These are phyloP conservation scores for Porphyrellus cyaneotinctus DNA, from an alignment of 768 basidiomycete genomes.

Conservation along the genomic window DNA sequence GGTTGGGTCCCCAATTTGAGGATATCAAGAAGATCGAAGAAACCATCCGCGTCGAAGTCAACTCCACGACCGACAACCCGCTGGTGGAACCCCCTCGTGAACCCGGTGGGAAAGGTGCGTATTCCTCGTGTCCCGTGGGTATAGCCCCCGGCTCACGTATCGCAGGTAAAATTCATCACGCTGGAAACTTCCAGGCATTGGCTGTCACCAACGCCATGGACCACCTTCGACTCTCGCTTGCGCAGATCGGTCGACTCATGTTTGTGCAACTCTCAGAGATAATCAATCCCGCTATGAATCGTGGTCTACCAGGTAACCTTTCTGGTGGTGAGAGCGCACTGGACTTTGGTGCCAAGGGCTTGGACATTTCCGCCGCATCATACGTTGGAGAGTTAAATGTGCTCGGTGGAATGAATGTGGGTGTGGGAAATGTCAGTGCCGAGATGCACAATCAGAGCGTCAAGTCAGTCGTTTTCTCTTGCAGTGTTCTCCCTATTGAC, in stretches of 20 bases:
- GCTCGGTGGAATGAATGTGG: constrained; percentile 70
- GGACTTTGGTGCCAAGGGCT: constrained; percentile 79
- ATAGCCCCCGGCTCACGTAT: neutral
- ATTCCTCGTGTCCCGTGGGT: neutral
- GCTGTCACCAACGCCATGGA: constrained; percentile 85
- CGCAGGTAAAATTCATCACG: constrained; percentile 61
- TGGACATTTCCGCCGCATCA: constrained; percentile 80
- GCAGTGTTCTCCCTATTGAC: neutral
- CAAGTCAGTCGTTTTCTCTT: constrained; percentile 50
- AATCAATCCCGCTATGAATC: constrained; percentile 59
- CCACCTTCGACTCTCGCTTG: constrained; percentile 70
- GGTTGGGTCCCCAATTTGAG: constrained; percentile 82
- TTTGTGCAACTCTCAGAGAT: constrained; percentile 61
- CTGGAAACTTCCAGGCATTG: constrained; percentile 90
- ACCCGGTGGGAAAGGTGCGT: constrained; percentile 29
- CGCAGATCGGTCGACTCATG: constrained; percentile 66
- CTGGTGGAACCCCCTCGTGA: constrained; percentile 78
- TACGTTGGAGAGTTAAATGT: constrained; percentile 80
- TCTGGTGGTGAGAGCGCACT: constrained; percentile 77
- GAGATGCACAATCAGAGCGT: constrained; percentile 93
- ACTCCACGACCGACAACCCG: constrained; percentile 89
- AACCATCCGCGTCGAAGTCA: constrained; percentile 70
- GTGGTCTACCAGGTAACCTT: constrained; percentile 76
- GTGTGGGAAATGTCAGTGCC: constrained; percentile 79
- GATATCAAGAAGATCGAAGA: constrained; percentile 65